Conservation (phyloP, 139 green algal species). For the Desmodesmus armatus region DNA sequence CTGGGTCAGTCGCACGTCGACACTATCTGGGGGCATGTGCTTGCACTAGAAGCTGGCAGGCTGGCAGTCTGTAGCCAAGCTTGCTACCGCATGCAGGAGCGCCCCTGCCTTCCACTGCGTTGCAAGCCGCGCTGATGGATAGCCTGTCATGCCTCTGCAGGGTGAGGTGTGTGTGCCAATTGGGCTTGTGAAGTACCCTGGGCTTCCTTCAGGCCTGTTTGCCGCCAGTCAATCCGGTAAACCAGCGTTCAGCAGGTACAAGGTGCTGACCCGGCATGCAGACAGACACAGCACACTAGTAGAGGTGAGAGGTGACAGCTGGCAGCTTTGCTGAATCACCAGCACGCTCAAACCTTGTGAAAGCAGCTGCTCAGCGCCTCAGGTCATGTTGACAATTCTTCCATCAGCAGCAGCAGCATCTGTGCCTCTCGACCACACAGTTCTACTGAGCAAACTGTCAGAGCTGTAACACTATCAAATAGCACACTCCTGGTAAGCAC, state of each 20-base stretch:
- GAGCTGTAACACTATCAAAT: no score
- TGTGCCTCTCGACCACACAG: no score
- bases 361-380: no score
- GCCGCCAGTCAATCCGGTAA: constrained; percentile 54
- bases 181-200: constrained; percentile 44
- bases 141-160: background rate
- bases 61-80: background rate
- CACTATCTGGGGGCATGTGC: no score
- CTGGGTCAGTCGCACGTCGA: no score
- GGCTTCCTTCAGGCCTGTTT: constrained; percentile 53
- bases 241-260: constrained; percentile 52
- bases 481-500: no score
- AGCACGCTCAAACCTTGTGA: no score
- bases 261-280: constrained; percentile 38
- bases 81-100: background rate
- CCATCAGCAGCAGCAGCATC: no score
- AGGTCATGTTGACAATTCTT: no score
- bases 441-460: no score
- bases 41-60: background rate
- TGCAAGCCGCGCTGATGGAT: background rate
- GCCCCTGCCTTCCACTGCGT: background rate
- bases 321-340: no score
- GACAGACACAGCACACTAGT: constrained; percentile 44
- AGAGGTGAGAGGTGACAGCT: no score
- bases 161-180: constrained; percentile 57